Percentiles rank a stretch among this genome's conserved stretches.
Evolutionary conservation across 169 alveolate genomes (phyloP).

Genomic region (Plasmodium adleri): DNA sequence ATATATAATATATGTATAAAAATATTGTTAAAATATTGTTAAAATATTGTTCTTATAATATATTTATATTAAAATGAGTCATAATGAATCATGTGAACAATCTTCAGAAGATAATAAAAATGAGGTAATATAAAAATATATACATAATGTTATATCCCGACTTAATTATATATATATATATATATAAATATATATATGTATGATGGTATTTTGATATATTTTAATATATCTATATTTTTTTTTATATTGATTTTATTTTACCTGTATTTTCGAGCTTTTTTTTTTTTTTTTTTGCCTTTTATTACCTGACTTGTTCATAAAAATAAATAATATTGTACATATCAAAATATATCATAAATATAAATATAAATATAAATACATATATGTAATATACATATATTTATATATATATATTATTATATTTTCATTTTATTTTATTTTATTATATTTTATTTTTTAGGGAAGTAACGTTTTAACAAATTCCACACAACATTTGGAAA

Average conservation of each 20-base stretch:
- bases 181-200: not conserved
- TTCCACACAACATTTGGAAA: not conserved
- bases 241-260: not conserved
- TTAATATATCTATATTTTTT: not conserved
- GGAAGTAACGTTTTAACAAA: not conserved
- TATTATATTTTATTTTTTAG: constrained; percentile 2
- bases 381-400: not conserved
- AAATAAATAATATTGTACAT: not conserved
- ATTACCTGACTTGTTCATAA: not conserved
- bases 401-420: not conserved
- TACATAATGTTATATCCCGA: not conserved
- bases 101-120: constrained; percentile 44
- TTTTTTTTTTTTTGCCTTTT: not conserved
- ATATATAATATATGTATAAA: not conserved
- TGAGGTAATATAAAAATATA: not conserved
- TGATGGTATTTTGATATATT: not conserved
- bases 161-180: not conserved
- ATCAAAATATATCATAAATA: too few species aligned
- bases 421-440: not conserved
- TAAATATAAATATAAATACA: too few species aligned
- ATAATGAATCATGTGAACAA: constrained; percentile 48
- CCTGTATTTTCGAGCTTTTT: not conserved
- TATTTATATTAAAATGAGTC: constrained; percentile 38
- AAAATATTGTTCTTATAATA: not conserved
- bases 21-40: not conserved